Evolutionary conservation across 441 rosid genomes (phyloP).

Genomic region (Iberis amara): DNA sequence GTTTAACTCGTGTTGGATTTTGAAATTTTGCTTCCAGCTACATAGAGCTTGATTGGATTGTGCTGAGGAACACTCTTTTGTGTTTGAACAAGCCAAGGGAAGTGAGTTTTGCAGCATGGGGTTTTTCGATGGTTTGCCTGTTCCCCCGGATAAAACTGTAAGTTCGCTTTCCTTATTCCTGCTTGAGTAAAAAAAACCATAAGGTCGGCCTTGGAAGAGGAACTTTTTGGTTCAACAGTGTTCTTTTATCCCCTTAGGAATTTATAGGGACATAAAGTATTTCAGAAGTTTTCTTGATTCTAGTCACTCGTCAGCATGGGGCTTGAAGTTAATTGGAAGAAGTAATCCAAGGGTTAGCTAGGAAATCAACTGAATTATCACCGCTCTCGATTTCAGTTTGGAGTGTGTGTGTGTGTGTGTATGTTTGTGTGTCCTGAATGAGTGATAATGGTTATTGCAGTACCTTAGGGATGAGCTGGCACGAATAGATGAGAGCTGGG

Average conservation of each 20-base stretch:
- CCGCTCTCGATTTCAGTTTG: slow-evolving; percentile 5
- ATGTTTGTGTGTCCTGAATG: neutral
- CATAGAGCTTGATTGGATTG: slow-evolving; percentile 32
- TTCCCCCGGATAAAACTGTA: slow-evolving; percentile 83
- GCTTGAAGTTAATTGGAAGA: slow-evolving; percentile 13
- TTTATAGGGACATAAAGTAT: neutral
- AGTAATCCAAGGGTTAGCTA: neutral
- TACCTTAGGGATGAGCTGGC: slow-evolving; percentile 77
- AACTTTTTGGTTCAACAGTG: slow-evolving; percentile 1
- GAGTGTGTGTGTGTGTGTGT: slow-evolving; percentile 15
- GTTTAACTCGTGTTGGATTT: slow-evolving; percentile 16
- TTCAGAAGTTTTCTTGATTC: neutral
- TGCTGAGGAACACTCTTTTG: slow-evolving; percentile 28
- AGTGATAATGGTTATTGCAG: slow-evolving; percentile 43
- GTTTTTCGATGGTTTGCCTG: slow-evolving; percentile 82
- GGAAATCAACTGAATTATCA: slow-evolving; percentile 10
- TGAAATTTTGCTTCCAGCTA: slow-evolving; percentile 26
- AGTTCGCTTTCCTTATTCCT: slow-evolving; percentile 23
- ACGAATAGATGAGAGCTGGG: slow-evolving; percentile 82
- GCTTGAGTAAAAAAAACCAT: slow-evolving; percentile 1
- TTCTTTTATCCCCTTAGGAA: neutral
- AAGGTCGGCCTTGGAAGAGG: slow-evolving; percentile 2
- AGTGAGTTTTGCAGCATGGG: slow-evolving; percentile 44
- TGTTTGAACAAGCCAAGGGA: slow-evolving; percentile 26
- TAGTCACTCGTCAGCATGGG: slow-evolving; percentile 13